Evolutionary conservation across 73 alveolate genomes (phyloP).

Genomic region (Durusdinium trenchii): DNA sequence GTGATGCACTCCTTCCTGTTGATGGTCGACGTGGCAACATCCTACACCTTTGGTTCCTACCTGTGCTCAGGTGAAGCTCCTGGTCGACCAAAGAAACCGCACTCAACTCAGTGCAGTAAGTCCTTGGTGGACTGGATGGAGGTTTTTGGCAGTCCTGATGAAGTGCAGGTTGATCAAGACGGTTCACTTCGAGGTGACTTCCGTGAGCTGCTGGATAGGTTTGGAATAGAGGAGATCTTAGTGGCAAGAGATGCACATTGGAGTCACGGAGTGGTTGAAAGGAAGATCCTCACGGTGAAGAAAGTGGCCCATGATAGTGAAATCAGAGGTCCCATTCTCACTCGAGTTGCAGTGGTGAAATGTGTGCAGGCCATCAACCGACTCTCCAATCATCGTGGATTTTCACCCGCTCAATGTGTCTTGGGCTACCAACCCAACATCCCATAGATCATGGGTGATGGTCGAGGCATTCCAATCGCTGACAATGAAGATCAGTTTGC

Average conservation of each 20-base stretch:
- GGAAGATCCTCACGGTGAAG: background rate
- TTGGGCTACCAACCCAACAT: background rate
- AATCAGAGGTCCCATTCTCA: background rate
- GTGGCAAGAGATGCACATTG: constrained; percentile 32
- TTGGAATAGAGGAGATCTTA: background rate
- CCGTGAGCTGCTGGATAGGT: background rate
- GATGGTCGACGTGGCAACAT: background rate
- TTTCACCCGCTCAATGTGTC: constrained; percentile 5
- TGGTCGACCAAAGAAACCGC: background rate
- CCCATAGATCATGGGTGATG: background rate
- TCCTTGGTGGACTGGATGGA: background rate
- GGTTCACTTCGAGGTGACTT: background rate
- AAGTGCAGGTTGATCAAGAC: background rate
- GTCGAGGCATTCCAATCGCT: background rate
- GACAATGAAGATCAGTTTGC: background rate
- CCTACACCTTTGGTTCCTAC: background rate
- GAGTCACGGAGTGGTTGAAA: background rate
- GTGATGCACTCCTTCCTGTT: background rate
- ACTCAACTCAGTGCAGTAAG: background rate
- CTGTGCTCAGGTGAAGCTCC: background rate
- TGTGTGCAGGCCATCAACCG: background rate
- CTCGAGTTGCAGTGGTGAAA: background rate
- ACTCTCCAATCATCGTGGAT: background rate
- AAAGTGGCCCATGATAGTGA: background rate
- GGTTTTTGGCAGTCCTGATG: background rate